Percentiles rank a stretch among this genome's conserved stretches.
These are phyloP conservation scores for Chrysoporthe puriensis DNA, from an alignment of 2,329 filamentous ascomycete species.

Conservation along the genomic window DNA sequence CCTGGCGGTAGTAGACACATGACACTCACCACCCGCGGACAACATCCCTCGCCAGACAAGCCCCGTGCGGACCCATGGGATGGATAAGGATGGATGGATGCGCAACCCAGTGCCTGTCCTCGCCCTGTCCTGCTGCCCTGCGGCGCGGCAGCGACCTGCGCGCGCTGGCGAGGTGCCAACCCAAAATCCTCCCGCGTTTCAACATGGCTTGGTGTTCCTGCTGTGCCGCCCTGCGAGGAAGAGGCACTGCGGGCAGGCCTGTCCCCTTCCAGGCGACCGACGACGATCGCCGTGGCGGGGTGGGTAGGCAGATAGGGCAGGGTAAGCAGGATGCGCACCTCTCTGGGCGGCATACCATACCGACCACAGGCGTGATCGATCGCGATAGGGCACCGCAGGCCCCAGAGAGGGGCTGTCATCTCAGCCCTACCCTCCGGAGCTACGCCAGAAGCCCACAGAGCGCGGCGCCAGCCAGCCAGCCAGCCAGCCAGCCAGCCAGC, in stretches of 20 bases:
- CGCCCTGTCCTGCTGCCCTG: slow-evolving; percentile 3
- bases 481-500: not conserved
- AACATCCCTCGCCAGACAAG: not conserved
- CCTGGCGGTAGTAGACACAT: slow-evolving; percentile 8
- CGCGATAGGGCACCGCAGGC: no score
- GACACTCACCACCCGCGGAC: slow-evolving; percentile 11
- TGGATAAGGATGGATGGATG: not conserved
- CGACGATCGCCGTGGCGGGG: no score
- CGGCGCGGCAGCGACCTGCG: not conserved
- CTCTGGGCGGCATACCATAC: no score
- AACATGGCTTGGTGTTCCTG: slow-evolving; percentile 5
- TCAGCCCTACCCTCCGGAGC: slow-evolving; percentile 23
- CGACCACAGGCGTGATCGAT: no score
- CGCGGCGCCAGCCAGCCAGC: not conserved
- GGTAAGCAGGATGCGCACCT: no score
- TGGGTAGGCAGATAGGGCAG: no score
- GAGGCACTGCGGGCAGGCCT: no score
- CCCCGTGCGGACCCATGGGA: no score
- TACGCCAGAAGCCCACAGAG: not conserved
- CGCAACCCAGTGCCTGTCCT: not conserved
- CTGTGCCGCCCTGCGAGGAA: not conserved
- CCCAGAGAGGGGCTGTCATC: slow-evolving; percentile 17
- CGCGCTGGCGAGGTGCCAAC: not conserved
- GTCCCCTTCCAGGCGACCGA: no score
- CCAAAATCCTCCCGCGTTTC: slow-evolving; percentile 21